These are phyloP conservation scores for Penicillium sp. DNA, from an alignment of 2,329 filamentous ascomycete species.

Conservation along the genomic window DNA sequence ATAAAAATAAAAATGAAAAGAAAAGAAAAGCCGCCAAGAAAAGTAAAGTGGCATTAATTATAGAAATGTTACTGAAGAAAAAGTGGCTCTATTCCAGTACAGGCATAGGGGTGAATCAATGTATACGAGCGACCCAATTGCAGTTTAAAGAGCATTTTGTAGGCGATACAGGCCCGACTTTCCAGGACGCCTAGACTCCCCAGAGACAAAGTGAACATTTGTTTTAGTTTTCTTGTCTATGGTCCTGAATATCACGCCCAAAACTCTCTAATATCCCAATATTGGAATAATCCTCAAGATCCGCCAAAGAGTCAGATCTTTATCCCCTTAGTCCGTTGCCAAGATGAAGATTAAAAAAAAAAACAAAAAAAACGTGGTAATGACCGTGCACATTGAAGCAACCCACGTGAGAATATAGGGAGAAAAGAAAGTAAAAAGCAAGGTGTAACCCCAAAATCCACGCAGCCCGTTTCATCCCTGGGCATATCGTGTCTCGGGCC, in stretches of 20 bases:
- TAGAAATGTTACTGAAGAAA: background rate
- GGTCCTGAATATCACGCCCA: background rate
- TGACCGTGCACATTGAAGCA: conserved; percentile 1
- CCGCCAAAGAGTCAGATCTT: conserved; percentile 26
- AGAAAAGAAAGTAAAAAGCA: background rate
- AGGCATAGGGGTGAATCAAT: conserved; percentile 4
- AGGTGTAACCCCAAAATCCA: conserved; percentile 20
- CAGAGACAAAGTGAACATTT: background rate
- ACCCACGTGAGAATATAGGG: conserved; percentile 6
- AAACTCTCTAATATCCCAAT: background rate
- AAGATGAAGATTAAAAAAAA: conserved; percentile 8
- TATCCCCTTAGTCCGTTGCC: conserved; percentile 29
- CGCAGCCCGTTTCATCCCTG: conserved; percentile 25
- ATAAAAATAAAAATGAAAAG: too few relatives aligned
- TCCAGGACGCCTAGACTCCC: background rate
- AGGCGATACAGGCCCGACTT: conserved; percentile 2
- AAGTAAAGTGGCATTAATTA: background rate
- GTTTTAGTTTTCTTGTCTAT: background rate
- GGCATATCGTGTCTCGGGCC: conserved; percentile 23
- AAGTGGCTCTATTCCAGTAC: background rate
- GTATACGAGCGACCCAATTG: conserved; percentile 8
- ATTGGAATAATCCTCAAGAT: background rate
- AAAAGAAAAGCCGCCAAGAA: background rate
- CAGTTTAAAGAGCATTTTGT: background rate
- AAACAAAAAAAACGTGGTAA: conserved; percentile 8